These are phyloP conservation scores for Termitomyces sp. DNA, from an alignment of 768 basidiomycete species.

Conservation along the genomic window DNA sequence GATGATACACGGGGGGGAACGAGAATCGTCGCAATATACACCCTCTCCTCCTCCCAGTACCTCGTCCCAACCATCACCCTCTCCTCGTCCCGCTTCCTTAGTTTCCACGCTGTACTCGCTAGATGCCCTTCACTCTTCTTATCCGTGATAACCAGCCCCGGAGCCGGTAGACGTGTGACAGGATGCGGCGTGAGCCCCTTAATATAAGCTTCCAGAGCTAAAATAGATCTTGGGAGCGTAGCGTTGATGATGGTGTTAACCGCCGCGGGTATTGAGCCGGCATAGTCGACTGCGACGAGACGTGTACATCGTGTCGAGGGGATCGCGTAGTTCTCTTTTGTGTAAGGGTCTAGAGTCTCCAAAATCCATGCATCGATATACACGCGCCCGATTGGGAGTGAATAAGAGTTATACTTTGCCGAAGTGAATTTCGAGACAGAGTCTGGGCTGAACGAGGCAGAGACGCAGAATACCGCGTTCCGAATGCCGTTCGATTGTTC, in stretches of 20 bases:
- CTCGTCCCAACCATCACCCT: slow-evolving; percentile 50
- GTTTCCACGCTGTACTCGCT: slow-evolving; percentile 47
- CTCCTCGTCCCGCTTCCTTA: slow-evolving; percentile 54
- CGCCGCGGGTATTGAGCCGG: slow-evolving; percentile 78
- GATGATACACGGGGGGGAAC: slow-evolving; percentile 30
- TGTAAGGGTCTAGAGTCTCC: slow-evolving; percentile 95
- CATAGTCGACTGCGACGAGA: slow-evolving; percentile 80
- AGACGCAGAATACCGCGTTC: slow-evolving; percentile 75
- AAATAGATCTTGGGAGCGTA: slow-evolving; percentile 63
- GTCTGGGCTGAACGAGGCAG: slow-evolving; percentile 74
- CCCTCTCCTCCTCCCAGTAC: slow-evolving; percentile 43
- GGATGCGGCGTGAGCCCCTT: slow-evolving; percentile 63
- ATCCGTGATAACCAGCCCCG: slow-evolving; percentile 54
- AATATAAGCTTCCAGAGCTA: slow-evolving; percentile 69
- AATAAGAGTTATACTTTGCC: slow-evolving; percentile 70
- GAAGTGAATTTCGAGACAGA: slow-evolving; percentile 49
- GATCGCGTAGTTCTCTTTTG: slow-evolving; percentile 89
- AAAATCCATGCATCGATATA: slow-evolving; percentile 93
- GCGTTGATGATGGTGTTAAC: slow-evolving; percentile 85
- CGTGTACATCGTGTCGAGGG: slow-evolving; percentile 88
- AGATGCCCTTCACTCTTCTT: slow-evolving; percentile 42
- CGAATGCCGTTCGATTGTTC: slow-evolving; percentile 35
- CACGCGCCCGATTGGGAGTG: slow-evolving; percentile 71
- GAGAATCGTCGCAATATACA: slow-evolving; percentile 47
- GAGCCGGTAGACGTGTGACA: slow-evolving; percentile 60